These are phyloP conservation scores for Echinosophora koreensis DNA, from an alignment of 306 rosid species.

Conservation along the genomic window DNA sequence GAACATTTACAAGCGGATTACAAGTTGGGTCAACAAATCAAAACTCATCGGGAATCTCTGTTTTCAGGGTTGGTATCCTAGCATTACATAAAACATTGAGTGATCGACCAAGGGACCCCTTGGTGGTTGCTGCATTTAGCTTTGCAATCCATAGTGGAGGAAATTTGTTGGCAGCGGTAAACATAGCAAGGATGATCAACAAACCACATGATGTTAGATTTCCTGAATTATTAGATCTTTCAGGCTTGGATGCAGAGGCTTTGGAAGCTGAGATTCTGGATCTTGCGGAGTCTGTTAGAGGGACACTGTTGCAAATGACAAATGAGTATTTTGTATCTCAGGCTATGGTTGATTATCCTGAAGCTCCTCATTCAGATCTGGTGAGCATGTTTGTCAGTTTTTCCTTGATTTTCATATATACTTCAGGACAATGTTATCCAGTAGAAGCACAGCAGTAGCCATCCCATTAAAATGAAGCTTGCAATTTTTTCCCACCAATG, in stretches of 20 bases:
- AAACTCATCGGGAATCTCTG: slow-evolving; percentile 46
- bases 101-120: slow-evolving; percentile 66
- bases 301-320: slow-evolving; percentile 64
- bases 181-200: slow-evolving; percentile 66
- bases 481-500: neutral
- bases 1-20: slow-evolving; percentile 28
- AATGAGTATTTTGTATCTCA: slow-evolving; percentile 71
- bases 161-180: slow-evolving; percentile 66
- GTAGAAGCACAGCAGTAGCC: neutral
- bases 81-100: slow-evolving; percentile 77
- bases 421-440: slow-evolving; percentile 31
- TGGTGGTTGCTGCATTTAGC: slow-evolving; percentile 76
- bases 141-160: slow-evolving; percentile 80
- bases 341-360: slow-evolving; percentile 71
- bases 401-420: neutral
- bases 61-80: slow-evolving; percentile 78
- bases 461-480: neutral
- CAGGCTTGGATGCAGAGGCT: slow-evolving; percentile 48
- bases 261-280: slow-evolving; percentile 56
- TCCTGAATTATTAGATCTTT: slow-evolving; percentile 68
- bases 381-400: slow-evolving; percentile 48
- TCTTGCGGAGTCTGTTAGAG: slow-evolving; percentile 60
- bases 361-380: slow-evolving; percentile 76
- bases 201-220: slow-evolving; percentile 60
- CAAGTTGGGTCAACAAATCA: slow-evolving; percentile 38